phyloP scores from a whole-genome alignment of 192 early-diverging fungal species.

The Rhizophagus sp. region DNA sequence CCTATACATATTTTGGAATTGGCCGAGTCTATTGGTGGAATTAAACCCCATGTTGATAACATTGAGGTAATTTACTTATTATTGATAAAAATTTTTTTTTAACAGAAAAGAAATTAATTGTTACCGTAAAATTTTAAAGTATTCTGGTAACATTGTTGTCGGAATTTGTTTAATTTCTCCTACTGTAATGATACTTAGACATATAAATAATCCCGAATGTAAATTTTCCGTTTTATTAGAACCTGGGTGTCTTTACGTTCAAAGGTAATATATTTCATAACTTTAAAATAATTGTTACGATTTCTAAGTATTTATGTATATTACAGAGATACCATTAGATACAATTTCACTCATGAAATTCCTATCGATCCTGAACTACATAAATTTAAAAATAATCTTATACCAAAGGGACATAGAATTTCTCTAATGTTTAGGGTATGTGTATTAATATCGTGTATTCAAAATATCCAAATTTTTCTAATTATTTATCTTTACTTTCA shows the following conservation, averaged over 20 bases:
- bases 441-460: conserved; percentile 13
- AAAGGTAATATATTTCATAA: conserved; percentile 41
- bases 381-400: conserved; percentile 49
- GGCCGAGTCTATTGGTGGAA: conserved; percentile 57
- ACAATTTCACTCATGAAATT: conserved; percentile 81
- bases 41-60: conserved; percentile 83
- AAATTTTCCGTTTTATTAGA: conserved; percentile 65
- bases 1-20: conserved; percentile 82
- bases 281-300: neutral
- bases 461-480: no score
- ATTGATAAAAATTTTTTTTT: no score
- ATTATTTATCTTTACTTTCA: no score
- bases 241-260: conserved; percentile 72
- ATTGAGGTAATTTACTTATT: conserved; percentile 46
- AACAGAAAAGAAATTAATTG: no score
- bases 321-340: conserved; percentile 60
- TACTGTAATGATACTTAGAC: conserved; percentile 71
- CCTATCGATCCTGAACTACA: conserved; percentile 50
- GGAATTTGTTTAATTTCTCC: conserved; percentile 74
- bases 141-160: conserved; percentile 71
- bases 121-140: neutral
- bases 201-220: conserved; percentile 58
- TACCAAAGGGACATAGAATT: conserved; percentile 65
- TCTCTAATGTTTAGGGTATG: conserved; percentile 73
- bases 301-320: neutral